Base-by-base conservation (phyloP, 2,329 filamentous ascomycete genomes). In the Diaporthe sp. region DNA sequence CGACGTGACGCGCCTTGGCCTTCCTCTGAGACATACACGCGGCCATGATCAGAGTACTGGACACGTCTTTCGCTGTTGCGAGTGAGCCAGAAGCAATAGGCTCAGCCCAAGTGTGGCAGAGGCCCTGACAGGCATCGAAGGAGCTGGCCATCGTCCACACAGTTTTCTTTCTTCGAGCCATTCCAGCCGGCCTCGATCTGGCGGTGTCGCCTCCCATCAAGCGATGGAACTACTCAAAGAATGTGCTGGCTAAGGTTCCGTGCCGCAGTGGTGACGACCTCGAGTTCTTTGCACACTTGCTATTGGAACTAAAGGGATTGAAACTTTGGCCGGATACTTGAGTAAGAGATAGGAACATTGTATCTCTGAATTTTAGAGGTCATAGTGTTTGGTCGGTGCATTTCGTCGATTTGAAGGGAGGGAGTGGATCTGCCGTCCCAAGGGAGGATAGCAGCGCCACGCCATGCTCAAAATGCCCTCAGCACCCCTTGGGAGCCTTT, bases 361-460 rank as follows among this genome's bases (percentile, higher is more conserved):
- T 68, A 22, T 28, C 25, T 34, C 55, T 34, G 25, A 31, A 34
- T 34, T 7, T 22, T 39, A 39, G 9, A 61, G 34, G 12, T 39
- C 4, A 31, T 49, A 49, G 12, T 58, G 4, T 59, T 59, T n/a
- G 34, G 17, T n/a, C 15, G 9, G 22, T 31, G 42, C 19, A n/a
- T n/a, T 34, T 31, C 4, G 39, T 34, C 42, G 9, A 4, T 49
- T 42, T 17, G 12, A 51, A 67, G 62, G 25, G 31, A 68, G 62
- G 62, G 62, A 51, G 46, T 25, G 13, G 59, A 28, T 25, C 44
- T 68, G 44, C 62, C 62, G 44, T 68, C 44, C 46, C 46, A 51
- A 51, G 44, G 44, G 62, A 51, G 62, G 44, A 13, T 10, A n/a
- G 22, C 7, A 34, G 44, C n/a, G 62, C 22, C 62, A 25, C 34